These are phyloP conservation scores for Lenwebbia sp. DNA, from an alignment of 345 rosid genomes.

Conservation along the genomic window DNA sequence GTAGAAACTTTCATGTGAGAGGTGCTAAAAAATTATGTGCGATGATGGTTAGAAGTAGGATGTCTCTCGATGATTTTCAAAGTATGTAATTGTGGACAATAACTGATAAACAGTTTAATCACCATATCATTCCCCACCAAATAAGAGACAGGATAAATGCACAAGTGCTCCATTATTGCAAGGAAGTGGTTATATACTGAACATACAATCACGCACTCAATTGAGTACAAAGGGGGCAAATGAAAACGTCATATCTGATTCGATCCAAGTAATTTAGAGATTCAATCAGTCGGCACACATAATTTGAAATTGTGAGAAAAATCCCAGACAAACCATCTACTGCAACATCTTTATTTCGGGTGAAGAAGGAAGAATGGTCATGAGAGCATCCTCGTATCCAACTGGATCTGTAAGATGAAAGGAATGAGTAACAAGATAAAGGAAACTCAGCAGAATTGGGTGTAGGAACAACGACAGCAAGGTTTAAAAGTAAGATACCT, in stretches of 20 bases:
- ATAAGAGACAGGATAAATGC: neutral
- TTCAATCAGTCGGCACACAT: neutral
- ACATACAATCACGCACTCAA: neutral
- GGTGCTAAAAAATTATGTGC: neutral
- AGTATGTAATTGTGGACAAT: neutral
- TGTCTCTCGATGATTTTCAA: neutral
- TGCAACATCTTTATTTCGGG: slow-evolving; percentile 83
- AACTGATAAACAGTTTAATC: neutral
- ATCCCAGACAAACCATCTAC: slow-evolving; percentile 11
- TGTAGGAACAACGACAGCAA: neutral
- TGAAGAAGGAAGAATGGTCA: slow-evolving; percentile 69
- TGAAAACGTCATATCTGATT: neutral
- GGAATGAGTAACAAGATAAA: neutral
- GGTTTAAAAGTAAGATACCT: slow-evolving; percentile 28
- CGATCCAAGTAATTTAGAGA: neutral
- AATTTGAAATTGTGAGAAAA: neutral
- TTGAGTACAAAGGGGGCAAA: neutral
- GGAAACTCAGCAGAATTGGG: neutral
- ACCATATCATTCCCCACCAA: neutral
- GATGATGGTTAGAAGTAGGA: neutral
- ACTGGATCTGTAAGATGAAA: slow-evolving; percentile 49
- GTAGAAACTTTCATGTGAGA: neutral
- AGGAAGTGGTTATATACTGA: neutral
- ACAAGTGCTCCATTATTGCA: neutral
- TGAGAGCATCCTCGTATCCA: slow-evolving; percentile 75